phyloP scores from a whole-genome alignment of 139 green algal species.

The Tetratostichococcus sp. region DNA sequence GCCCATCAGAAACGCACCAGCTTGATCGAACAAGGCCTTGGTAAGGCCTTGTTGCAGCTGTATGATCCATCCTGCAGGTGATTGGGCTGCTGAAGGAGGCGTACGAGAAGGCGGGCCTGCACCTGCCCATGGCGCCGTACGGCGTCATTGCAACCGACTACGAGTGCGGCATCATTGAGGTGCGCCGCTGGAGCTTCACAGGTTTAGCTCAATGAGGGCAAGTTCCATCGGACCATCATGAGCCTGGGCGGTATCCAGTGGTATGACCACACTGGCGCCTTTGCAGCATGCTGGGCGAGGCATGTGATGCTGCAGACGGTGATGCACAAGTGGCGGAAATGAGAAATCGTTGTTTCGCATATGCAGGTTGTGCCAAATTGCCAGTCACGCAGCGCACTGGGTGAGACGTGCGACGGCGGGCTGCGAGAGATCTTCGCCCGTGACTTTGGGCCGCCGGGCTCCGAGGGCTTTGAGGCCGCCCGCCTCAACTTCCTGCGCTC shows the following conservation, averaged over 20 bases:
- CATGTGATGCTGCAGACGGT: no score
- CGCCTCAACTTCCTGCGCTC: constrained; percentile 84
- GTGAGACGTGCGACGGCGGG: constrained; percentile 85
- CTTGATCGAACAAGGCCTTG: no score
- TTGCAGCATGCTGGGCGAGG: no score
- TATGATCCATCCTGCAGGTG: no score
- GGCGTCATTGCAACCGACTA: constrained; percentile 94
- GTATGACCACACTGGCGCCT: no score
- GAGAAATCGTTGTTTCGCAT: no score
- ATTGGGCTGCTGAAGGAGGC: constrained; percentile 73
- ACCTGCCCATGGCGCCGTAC: constrained; percentile 88
- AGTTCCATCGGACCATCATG: no score
- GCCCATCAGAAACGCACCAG: no score
- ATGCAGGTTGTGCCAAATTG: constrained; percentile 78
- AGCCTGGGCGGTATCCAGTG: no score
- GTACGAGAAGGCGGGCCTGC: constrained; percentile 66
- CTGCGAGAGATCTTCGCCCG: constrained; percentile 91
- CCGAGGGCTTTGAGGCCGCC: constrained; percentile 75
- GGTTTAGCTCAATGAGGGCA: background rate
- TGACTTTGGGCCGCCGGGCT: constrained; percentile 81
- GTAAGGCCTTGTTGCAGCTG: no score
- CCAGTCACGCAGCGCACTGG: constrained; percentile 61
- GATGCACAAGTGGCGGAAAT: no score
- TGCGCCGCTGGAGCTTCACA: constrained; percentile 6
- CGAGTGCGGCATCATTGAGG: constrained; percentile 93